Percentiles rank a stretch among this genome's conserved stretches.
Conservation (phyloP, 768 basidiomycete genomes). For the Boletus speciosus region DNA sequence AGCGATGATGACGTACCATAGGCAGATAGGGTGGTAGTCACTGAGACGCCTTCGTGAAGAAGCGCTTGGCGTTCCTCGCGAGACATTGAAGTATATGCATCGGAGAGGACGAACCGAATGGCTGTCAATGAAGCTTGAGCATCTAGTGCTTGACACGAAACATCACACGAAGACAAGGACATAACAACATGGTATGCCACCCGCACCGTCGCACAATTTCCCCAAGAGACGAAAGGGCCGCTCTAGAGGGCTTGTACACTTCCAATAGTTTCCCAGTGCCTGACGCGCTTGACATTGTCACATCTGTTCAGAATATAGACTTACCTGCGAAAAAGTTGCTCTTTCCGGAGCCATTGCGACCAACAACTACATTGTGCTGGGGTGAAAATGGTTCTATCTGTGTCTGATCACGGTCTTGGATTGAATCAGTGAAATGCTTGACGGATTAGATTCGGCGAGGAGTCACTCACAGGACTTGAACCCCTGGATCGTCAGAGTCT, state of each 20-base stretch:
- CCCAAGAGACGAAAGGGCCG: neutral
- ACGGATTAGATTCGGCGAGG: neutral
- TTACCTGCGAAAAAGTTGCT: constrained; percentile 96
- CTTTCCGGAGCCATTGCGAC: constrained; percentile 96
- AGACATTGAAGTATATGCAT: constrained; percentile 95
- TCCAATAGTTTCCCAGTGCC: neutral
- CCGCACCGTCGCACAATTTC: neutral
- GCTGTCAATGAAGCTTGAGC: constrained; percentile 42
- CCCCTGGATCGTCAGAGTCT: constrained; percentile 87
- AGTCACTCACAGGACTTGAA: constrained; percentile 88
- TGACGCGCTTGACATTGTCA: neutral
- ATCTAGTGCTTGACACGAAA: neutral
- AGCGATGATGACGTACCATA: constrained; percentile 53
- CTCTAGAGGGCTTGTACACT: neutral
- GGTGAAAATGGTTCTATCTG: constrained; percentile 94
- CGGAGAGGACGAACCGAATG: constrained; percentile 95
- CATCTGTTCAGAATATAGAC: constrained; percentile 19
- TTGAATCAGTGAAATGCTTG: constrained; percentile 3
- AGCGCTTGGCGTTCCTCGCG: constrained; percentile 89
- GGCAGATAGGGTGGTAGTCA: constrained; percentile 85
- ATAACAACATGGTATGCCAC: neutral
- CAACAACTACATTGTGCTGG: constrained; percentile 93
- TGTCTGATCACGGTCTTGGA: constrained; percentile 77
- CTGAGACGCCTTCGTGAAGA: constrained; percentile 91
- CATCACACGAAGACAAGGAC: neutral